A percentile compares a stretch with the other conserved stretches of the same genome.
These are phyloP conservation scores for Chrysanthemum seticuspe DNA, from an alignment of 129 eudicot genomes.

Conservation along the genomic window DNA sequence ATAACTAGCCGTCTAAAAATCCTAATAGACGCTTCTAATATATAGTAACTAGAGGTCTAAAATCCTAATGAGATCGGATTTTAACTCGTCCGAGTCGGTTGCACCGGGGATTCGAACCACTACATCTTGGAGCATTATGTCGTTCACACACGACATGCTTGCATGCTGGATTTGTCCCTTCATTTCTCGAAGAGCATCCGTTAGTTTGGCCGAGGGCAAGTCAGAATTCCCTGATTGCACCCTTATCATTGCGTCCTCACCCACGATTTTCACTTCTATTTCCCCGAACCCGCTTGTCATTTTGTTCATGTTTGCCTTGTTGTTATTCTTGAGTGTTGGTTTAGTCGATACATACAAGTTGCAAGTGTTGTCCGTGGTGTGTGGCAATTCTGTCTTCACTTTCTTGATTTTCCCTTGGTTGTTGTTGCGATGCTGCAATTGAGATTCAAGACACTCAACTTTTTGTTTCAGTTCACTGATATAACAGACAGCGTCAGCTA, in stretches of 20 bases:
- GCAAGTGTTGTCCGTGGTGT: constrained; percentile 21
- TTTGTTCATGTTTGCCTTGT: background rate
- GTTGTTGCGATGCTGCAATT: constrained; percentile 6
- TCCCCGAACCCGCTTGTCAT: constrained; percentile 12
- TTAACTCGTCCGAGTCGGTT: constrained; percentile 32
- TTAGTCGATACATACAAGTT: background rate
- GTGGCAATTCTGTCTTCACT: constrained; percentile 18
- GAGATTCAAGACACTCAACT: constrained; percentile 39
- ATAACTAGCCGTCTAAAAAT: background rate
- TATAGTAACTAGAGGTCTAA: constrained; percentile 13
- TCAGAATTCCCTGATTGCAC: constrained; percentile 39
- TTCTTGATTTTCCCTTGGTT: constrained; percentile 3
- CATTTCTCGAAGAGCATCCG: constrained; percentile 48
- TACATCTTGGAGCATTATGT: constrained; percentile 58
- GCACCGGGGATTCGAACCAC: constrained; percentile 43
- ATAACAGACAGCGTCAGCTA: constrained; percentile 60
- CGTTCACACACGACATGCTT: constrained; percentile 51
- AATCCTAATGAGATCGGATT: constrained; percentile 34
- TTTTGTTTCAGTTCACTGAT: constrained; percentile 51
- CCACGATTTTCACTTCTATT: constrained; percentile 53
- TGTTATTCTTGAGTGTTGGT: background rate
- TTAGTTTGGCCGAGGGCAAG: constrained; percentile 46
- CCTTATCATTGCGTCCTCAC: constrained; percentile 52
- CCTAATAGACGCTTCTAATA: background rate
- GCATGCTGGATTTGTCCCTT: constrained; percentile 51